phyloP scores from a whole-genome alignment of 805 yeast species.

The Kodamaea sagamina region DNA sequence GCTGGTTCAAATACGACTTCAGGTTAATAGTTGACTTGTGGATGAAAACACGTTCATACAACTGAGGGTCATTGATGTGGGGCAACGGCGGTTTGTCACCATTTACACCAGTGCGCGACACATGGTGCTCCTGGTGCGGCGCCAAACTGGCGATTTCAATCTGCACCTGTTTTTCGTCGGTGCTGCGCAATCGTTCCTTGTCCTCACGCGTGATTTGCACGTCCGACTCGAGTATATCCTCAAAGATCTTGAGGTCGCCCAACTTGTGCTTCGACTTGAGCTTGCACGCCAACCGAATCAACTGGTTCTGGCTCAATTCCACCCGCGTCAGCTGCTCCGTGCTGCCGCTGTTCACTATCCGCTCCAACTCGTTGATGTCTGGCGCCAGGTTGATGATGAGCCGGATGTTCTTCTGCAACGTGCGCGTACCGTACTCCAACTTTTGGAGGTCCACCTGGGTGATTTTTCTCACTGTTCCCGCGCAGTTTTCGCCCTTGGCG shows the following conservation, averaged over 20 bases:
- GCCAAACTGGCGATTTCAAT: conserved; percentile 13
- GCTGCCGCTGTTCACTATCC: conserved; percentile 29
- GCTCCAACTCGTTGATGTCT: conserved; percentile 43
- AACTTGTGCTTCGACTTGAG: conserved; percentile 55
- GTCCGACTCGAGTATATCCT: conserved; percentile 51
- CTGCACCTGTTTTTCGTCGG: conserved; percentile 7
- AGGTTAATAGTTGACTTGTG: conserved; percentile 75
- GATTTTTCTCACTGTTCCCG: conserved; percentile 8
- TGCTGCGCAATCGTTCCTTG: conserved; percentile 8
- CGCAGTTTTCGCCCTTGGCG: background rate
- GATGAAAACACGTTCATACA: conserved; percentile 71
- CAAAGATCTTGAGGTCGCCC: conserved; percentile 54
- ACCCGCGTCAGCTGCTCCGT: conserved; percentile 47
- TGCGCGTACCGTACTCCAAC: conserved; percentile 41
- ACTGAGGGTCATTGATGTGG: conserved; percentile 54
- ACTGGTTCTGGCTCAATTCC: conserved; percentile 53
- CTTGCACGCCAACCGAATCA: conserved; percentile 60
- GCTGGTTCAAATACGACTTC: conserved; percentile 54
- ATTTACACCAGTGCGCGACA: conserved; percentile 14
- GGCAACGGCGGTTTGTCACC: conserved; percentile 63
- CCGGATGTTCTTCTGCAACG: conserved; percentile 21
- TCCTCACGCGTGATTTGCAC: conserved; percentile 22
- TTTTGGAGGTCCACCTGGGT: conserved; percentile 36
- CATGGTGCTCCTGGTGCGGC: conserved; percentile 8
- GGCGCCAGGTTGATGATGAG: conserved; percentile 51